Evolutionary conservation across 208 protist species (phyloP).

Genomic region (Chromosphaera perkinsii): DNA sequence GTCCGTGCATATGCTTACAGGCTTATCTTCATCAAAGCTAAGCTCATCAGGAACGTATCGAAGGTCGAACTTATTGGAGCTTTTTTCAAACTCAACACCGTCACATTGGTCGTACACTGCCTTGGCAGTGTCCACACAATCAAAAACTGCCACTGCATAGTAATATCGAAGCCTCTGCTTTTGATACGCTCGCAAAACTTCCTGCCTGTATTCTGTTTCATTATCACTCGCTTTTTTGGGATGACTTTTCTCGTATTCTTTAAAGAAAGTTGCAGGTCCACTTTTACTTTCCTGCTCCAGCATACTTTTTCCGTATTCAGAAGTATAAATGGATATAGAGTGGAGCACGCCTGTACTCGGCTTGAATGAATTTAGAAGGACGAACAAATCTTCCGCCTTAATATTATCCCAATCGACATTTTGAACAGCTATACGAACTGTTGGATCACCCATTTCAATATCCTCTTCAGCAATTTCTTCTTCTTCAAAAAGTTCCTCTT

Average conservation of each 20-base stretch:
- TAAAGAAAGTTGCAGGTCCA: no score
- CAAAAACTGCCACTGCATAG: slow-evolving; percentile 90
- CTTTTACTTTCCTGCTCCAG: slow-evolving; percentile 57
- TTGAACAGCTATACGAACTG: slow-evolving; percentile 78
- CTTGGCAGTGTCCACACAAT: slow-evolving; percentile 75
- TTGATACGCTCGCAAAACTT: slow-evolving; percentile 73
- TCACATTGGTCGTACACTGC: slow-evolving; percentile 85
- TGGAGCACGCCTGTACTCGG: slow-evolving; percentile 79
- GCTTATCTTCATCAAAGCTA: slow-evolving; percentile 44
- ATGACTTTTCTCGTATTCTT: no score
- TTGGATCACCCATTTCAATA: slow-evolving; percentile 46
- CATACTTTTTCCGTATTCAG: slow-evolving; percentile 83
- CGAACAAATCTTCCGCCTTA: slow-evolving; percentile 79
- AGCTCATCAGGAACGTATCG: slow-evolving; percentile 89
- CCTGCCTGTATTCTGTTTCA: slow-evolving; percentile 10
- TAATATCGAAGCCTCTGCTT: slow-evolving; percentile 86
- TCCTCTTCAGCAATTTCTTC: slow-evolving; percentile 30
- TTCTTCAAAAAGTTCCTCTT: neutral
- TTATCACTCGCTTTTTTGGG: slow-evolving; percentile 28
- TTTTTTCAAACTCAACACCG: slow-evolving; percentile 87
- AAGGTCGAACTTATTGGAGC: slow-evolving; percentile 85
- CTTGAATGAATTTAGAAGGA: slow-evolving; percentile 85
- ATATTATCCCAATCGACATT: slow-evolving; percentile 91
- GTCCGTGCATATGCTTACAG: slow-evolving; percentile 8
- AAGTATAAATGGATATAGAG: slow-evolving; percentile 83